These are phyloP conservation scores for Phaeotremella skinneri DNA, from an alignment of 768 basidiomycete species.

Conservation along the genomic window DNA sequence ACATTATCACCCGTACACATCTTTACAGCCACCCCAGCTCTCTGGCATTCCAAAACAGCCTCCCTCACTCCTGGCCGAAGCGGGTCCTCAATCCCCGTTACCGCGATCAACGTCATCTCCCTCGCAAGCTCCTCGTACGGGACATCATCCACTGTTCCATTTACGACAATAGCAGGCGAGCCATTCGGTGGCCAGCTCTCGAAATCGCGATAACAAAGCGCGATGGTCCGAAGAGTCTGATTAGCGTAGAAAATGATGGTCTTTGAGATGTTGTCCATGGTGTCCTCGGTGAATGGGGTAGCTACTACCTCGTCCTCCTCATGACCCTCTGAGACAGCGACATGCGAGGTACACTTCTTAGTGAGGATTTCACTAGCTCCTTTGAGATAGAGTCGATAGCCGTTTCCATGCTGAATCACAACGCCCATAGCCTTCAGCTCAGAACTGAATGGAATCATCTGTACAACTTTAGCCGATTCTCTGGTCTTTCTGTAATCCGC, in stretches of 20 bases:
- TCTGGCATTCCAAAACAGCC: conserved; percentile 80
- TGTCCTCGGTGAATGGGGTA: conserved; percentile 63
- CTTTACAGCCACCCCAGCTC: conserved; percentile 88
- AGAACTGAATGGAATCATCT: conserved; percentile 91
- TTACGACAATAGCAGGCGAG: conserved; percentile 1
- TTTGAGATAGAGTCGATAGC: conserved; percentile 75
- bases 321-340: conserved; percentile 59
- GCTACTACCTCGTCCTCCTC: conserved; percentile 57
- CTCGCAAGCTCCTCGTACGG: conserved; percentile 66
- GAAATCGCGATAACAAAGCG: conserved; percentile 88
- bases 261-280: conserved; percentile 73
- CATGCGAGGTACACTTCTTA: conserved; percentile 68
- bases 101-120: conserved; percentile 79
- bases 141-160: conserved; percentile 25
- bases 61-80: conserved; percentile 83
- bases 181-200: conserved; percentile 72
- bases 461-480: conserved; percentile 63
- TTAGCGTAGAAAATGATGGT: conserved; percentile 99
- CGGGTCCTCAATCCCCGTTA: conserved; percentile 95
- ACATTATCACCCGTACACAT: conserved; percentile 99
- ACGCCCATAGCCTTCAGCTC: conserved; percentile 94
- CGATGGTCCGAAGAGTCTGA: conserved; percentile 90
- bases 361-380: conserved; percentile 92
- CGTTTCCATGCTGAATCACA: conserved; percentile 63
- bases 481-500: conserved; percentile 66